Evolutionary conservation across 495 filamentous ascomycete genomes (phyloP), one percentile per base, ranked within the genome.

Genomic region (Talaromyces ruber): DNA sequence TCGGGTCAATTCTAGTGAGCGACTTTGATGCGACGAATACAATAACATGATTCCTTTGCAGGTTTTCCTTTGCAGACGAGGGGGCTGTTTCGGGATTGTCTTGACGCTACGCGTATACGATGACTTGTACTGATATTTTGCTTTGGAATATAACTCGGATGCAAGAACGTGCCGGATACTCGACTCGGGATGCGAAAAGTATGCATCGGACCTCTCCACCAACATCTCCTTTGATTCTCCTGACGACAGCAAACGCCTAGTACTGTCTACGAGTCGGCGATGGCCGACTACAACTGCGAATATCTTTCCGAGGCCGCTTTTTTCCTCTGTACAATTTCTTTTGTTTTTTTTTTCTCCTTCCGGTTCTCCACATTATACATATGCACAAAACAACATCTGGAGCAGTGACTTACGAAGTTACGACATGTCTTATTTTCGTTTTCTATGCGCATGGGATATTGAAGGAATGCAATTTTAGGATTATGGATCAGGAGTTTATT

Each of bases 1-100:
- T 62, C 53, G 18, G 72, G 72, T 1, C 71, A 71, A 47, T 47
- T 75, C 28, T 71, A 54, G 25, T 16, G 34, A 28, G 51, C 22
- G 51, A 28, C 22, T 28, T 54, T 54, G 6, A 24, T 52, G 21
- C 8, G 21, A 52, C 14, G 50, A 52, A 26, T 12, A 54, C 51
- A 52, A 54, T 12, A 54, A 54, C 51, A 29, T 21, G 43, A 47
- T 7, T 3, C n/a, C 9, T 32, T 32, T 32, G 4, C 30, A 4
- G 4, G 30, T 32, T 32, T 4, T 9, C 43, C 18, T 9, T 47
- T 21, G 43, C 18, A 47, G 43, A 21, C 18, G 21, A 18, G 43
- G 43, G 18, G 21, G 18, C n/a, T 47, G 34, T 32, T 32, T 32
- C 4, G 16, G 43, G 4, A 16, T 47, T 16, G 43, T 54, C 7